A percentile compares a stretch with the other conserved stretches of the same genome.
Conservation (phyloP, 108 stramenopile species). For the Pseudonitzschia delicatissima region DNA sequence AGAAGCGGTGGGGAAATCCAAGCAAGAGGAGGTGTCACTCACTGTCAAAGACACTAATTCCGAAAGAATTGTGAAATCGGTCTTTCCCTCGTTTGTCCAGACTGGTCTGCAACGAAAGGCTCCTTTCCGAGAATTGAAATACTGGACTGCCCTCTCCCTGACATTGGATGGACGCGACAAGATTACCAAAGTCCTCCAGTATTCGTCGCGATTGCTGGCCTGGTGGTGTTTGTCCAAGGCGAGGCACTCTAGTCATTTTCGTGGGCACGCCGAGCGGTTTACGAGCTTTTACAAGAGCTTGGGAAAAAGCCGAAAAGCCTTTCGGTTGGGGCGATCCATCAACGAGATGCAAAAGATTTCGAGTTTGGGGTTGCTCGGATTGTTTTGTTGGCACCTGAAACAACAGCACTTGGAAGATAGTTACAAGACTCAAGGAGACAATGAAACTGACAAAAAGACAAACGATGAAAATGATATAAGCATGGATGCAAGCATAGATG, state of each 20-base stretch:
- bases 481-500: not conserved
- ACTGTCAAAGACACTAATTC: not conserved
- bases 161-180: slow-evolving; percentile 84
- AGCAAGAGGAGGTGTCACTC: not conserved
- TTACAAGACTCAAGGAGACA: not conserved
- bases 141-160: slow-evolving; percentile 66
- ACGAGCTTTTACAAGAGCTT: slow-evolving; percentile 49
- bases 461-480: not conserved
- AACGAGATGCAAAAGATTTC: slow-evolving; percentile 66
- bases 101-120: slow-evolving; percentile 36
- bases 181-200: slow-evolving; percentile 78
- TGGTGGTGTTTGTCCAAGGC: slow-evolving; percentile 47
- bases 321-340: slow-evolving; percentile 65
- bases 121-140: slow-evolving; percentile 21
- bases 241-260: not conserved
- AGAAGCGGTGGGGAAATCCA: not conserved
- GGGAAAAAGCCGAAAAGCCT: slow-evolving; percentile 68
- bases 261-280: slow-evolving; percentile 37
- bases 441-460: not conserved
- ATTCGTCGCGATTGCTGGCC: slow-evolving; percentile 51
- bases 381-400: slow-evolving; percentile 35
- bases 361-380: slow-evolving; percentile 47
- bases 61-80: not conserved
- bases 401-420: slow-evolving; percentile 11
- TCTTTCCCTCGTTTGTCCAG: slow-evolving; percentile 19